phyloP scores from a whole-genome alignment of 768 basidiomycete species.

The Pleurotus pulmonarius region DNA sequence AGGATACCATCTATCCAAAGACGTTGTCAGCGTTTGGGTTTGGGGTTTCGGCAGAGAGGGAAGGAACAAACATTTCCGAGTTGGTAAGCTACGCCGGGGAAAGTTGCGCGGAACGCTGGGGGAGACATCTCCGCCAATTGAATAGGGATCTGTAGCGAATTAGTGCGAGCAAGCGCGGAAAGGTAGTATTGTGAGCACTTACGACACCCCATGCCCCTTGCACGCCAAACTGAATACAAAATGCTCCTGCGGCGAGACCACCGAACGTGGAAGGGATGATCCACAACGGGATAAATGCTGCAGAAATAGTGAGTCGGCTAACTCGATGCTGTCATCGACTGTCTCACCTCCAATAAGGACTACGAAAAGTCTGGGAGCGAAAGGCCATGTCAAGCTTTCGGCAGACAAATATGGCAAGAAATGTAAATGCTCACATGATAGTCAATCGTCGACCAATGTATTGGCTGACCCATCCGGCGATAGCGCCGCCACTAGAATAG shows the following conservation, averaged over 20 bases:
- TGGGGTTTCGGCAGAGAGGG: background rate
- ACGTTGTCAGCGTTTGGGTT: background rate
- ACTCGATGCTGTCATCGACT: no score
- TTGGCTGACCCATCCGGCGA: conserved; percentile 73
- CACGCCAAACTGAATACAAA: conserved; percentile 83
- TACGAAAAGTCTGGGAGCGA: conserved; percentile 42
- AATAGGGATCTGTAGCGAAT: conserved; percentile 52
- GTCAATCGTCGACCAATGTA: conserved; percentile 82
- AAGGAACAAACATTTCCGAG: conserved; percentile 58
- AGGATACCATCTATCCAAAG: conserved; percentile 49
- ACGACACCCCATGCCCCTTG: conserved; percentile 92
- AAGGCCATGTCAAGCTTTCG: background rate
- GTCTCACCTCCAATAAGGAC: conserved; percentile 44
- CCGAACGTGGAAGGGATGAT: conserved; percentile 70
- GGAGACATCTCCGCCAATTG: conserved; percentile 83
- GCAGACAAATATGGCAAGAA: background rate
- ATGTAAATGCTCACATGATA: conserved; percentile 46
- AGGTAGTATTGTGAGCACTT: conserved; percentile 37
- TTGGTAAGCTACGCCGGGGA: conserved; percentile 85
- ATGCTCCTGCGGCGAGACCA: conserved; percentile 76
- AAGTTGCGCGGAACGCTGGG: conserved; percentile 84
- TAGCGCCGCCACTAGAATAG: conserved; percentile 51
- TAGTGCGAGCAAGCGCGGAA: conserved; percentile 18
- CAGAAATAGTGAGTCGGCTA: conserved; percentile 17
- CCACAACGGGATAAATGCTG: conserved; percentile 74